These are phyloP conservation scores for Boletus sensibilis DNA, from an alignment of 768 basidiomycete genomes.

Conservation along the genomic window DNA sequence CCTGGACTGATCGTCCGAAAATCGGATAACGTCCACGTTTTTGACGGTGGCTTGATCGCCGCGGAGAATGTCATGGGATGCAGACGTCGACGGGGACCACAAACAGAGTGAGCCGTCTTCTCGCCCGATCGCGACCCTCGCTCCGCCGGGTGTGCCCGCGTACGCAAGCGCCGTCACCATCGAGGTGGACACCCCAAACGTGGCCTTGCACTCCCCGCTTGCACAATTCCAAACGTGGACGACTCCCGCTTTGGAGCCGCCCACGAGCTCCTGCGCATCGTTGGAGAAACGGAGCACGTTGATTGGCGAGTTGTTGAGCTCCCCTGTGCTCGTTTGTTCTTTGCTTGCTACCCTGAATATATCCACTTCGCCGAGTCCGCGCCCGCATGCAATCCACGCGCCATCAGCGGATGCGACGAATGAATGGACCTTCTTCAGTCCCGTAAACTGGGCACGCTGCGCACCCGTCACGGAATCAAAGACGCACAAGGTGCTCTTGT, in stretches of 20 bases:
- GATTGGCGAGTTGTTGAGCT: neutral
- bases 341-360: neutral
- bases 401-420: neutral
- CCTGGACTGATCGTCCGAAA: conserved; percentile 7
- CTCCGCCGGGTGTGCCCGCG: neutral
- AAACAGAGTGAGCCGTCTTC: conserved; percentile 18
- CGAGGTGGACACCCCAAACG: neutral
- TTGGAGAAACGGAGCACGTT: conserved; percentile 17
- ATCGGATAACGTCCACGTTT: conserved; percentile 7
- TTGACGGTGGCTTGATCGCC: conserved; percentile 4
- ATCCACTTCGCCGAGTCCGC: neutral
- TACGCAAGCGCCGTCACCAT: conserved; percentile 22
- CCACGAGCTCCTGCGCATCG: conserved; percentile 14
- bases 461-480: neutral
- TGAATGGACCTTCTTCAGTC: neutral
- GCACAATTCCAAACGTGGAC: conserved; percentile 23
- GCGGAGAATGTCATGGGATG: conserved; percentile 7
- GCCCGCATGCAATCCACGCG: conserved; percentile 3
- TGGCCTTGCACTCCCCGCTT: conserved; percentile 13
- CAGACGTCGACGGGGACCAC: conserved; percentile 17
- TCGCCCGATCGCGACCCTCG: conserved; percentile 14
- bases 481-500: neutral
- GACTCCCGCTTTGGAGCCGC: conserved; percentile 14
- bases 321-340: neutral
- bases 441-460: neutral